These are phyloP conservation scores for Prunus padus DNA, from an alignment of 306 rosid genomes.

Conservation along the genomic window DNA sequence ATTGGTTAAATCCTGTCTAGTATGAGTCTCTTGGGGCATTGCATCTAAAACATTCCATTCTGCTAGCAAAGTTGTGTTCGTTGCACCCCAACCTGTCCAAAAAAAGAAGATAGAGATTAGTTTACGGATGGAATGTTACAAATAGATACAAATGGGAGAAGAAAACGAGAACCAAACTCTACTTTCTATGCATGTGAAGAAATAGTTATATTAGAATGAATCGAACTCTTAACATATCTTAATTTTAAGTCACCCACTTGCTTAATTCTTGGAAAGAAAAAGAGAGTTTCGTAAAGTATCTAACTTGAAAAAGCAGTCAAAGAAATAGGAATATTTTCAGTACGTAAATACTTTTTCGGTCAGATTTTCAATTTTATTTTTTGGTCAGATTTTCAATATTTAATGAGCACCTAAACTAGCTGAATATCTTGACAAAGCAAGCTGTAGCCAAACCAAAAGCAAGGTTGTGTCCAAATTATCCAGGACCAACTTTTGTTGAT, in stretches of 20 bases:
- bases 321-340: constrained; percentile 17
- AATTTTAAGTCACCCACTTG: too few relatives aligned
- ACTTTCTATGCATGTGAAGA: too few relatives aligned
- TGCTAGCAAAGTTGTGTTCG: constrained; percentile 96
- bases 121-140: too few relatives aligned
- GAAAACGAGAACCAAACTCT: neutral
- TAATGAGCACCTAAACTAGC: constrained; percentile 6
- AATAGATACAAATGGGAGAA: too few relatives aligned
- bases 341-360: neutral
- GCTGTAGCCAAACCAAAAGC: neutral
- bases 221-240: too few relatives aligned
- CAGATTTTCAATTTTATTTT: neutral
- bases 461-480: neutral
- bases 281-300: constrained; percentile 25
- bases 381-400: constrained; percentile 6
- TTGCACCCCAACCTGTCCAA: constrained; percentile 80
- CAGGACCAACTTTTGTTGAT: neutral
- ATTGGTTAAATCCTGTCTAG: constrained; percentile 25
- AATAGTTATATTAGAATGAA: too few relatives aligned
- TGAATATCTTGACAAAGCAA: neutral
- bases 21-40: constrained; percentile 86
- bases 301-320: constrained; percentile 47
- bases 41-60: constrained; percentile 97
- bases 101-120: neutral
- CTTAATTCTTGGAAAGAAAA: neutral